Evolutionary conservation across 495 filamentous ascomycete genomes (phyloP).

Genomic region (Bacidia gigantensis): DNA sequence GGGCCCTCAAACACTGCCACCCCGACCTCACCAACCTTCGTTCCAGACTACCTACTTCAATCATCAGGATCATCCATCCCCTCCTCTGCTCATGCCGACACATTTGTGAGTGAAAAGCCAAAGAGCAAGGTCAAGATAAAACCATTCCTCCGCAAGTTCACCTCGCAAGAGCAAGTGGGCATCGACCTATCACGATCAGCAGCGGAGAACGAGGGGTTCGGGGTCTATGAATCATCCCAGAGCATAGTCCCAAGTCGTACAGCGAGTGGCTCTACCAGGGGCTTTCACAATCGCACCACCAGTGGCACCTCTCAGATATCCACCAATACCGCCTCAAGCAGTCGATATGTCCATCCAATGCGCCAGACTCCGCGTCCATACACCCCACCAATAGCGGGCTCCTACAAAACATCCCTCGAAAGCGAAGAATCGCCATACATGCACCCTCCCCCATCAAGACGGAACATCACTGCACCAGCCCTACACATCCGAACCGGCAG

Average conservation of each 20-base stretch:
- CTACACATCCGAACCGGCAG: slow-evolving; percentile 37
- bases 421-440: no score
- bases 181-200: slow-evolving; percentile 43
- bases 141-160: slow-evolving; percentile 42
- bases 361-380: slow-evolving; percentile 43
- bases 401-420: slow-evolving; percentile 36
- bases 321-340: slow-evolving; percentile 31
- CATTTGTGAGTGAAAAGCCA: slow-evolving; percentile 1
- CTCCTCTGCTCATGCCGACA: slow-evolving; percentile 9
- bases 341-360: slow-evolving; percentile 45
- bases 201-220: slow-evolving; percentile 42
- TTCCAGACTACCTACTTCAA: slow-evolving; percentile 11
- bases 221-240: slow-evolving; percentile 39
- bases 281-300: slow-evolving; percentile 38
- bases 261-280: slow-evolving; percentile 23
- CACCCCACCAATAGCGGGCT: slow-evolving; percentile 40
- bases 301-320: slow-evolving; percentile 45
- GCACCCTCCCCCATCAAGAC: slow-evolving; percentile 8
- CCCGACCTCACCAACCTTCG: slow-evolving; percentile 13
- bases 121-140: slow-evolving; percentile 37
- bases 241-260: slow-evolving; percentile 23
- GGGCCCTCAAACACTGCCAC: slow-evolving; percentile 4
- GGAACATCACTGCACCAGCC: slow-evolving; percentile 10
- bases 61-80: slow-evolving; percentile 11
- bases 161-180: slow-evolving; percentile 34